Percentiles rank a stretch among this genome's conserved stretches.
Evolutionary conservation across 78 protist species (phyloP).

Genomic region (Dictyostelium discoideum): DNA sequence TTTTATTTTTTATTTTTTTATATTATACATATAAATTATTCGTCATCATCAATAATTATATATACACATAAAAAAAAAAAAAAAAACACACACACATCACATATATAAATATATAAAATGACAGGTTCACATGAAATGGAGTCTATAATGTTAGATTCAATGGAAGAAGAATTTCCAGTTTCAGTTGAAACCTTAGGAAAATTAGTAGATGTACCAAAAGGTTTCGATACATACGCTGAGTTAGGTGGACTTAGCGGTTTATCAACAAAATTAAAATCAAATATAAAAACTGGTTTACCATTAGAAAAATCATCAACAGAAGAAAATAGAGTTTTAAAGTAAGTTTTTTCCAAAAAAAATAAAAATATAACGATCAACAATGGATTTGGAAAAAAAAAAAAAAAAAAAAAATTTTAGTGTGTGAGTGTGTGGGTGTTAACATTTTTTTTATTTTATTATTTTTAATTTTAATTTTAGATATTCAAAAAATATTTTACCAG

Average conservation of each 20-base stretch:
- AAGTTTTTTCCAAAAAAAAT: background rate
- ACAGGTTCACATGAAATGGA: constrained; percentile 16
- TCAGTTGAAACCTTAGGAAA: constrained; percentile 28
- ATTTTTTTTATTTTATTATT: background rate
- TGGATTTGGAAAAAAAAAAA: background rate
- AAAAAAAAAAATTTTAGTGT: background rate
- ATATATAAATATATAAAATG: background rate
- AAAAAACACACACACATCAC: background rate
- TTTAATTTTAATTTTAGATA: background rate
- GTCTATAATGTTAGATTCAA: constrained; percentile 34
- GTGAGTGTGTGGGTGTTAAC: background rate
- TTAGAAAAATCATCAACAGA: constrained; percentile 39
- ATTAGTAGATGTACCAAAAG: constrained; percentile 76
- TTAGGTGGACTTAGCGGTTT: constrained; percentile 52
- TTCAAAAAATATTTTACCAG: constrained; percentile 75
- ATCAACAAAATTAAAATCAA: constrained; percentile 4
- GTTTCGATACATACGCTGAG: constrained; percentile 27
- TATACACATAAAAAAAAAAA: background rate
- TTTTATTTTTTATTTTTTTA: background rate
- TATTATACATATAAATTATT: background rate
- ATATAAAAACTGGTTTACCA: constrained; percentile 53
- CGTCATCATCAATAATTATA: background rate
- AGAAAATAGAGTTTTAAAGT: constrained; percentile 50
- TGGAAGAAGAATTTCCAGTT: constrained; percentile 44
- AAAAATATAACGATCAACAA: background rate